Evolutionary conservation across 768 basidiomycete genomes (phyloP).

Genomic region (Hysterangium stoloniferum): DNA sequence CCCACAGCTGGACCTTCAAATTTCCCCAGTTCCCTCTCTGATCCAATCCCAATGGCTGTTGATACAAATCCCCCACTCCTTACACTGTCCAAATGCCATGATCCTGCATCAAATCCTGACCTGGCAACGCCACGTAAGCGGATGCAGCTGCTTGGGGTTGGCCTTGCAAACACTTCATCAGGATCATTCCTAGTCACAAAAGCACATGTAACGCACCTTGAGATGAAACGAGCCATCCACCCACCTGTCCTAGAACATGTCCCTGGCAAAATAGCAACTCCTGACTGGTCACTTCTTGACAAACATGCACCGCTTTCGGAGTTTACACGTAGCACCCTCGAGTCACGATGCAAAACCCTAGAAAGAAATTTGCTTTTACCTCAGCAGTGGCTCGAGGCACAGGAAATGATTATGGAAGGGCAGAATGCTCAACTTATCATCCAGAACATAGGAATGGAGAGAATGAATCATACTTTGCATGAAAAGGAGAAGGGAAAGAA

Average conservation of each 20-base stretch:
- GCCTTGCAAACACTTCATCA: slow-evolving; percentile 18
- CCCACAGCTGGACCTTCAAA: slow-evolving; percentile 1
- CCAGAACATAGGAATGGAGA: slow-evolving; percentile 15
- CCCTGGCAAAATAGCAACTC: too few species aligned
- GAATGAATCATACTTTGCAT: slow-evolving; percentile 16
- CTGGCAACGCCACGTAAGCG: slow-evolving; percentile 19
- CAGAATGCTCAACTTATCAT: slow-evolving; percentile 17
- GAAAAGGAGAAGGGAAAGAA: slow-evolving; percentile 17
- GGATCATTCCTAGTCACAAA: slow-evolving; percentile 21
- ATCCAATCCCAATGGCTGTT: too few species aligned
- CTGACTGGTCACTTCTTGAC: too few species aligned
- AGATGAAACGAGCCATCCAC: neutral
- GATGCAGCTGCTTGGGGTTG: slow-evolving; percentile 16
- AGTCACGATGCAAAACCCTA: too few species aligned
- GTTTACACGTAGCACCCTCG: too few species aligned
- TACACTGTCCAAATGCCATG: too few species aligned
- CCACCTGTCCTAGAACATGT: slow-evolving; percentile 13
- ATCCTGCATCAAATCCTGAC: slow-evolving; percentile 14
- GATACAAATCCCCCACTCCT: too few species aligned
- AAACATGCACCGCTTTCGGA: too few species aligned
- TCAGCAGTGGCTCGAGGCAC: too few species aligned
- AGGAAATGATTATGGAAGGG: slow-evolving; percentile 14
- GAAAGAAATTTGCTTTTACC: too few species aligned
- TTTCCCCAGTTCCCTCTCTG: neutral
- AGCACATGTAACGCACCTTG: slow-evolving; percentile 12